A percentile compares a stretch with the other conserved stretches of the same genome.
phyloP scores from a whole-genome alignment of 192 early-diverging fungal genomes.

The Gonapodya sp. region DNA sequence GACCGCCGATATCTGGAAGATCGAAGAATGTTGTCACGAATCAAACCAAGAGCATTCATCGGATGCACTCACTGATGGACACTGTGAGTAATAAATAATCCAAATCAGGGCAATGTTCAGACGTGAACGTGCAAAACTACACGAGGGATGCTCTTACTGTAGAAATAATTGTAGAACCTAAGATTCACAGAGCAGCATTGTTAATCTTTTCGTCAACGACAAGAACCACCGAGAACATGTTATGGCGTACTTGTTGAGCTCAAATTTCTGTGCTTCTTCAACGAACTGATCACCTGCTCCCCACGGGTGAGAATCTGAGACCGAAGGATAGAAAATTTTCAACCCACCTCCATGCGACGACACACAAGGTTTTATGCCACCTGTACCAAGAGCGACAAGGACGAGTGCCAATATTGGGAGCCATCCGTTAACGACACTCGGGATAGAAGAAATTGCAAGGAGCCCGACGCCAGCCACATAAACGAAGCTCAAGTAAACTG shows the following conservation, averaged over 20 bases:
- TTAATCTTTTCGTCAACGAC: too few species aligned
- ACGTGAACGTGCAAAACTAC: slow-evolving; percentile 5
- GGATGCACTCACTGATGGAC: slow-evolving; percentile 25
- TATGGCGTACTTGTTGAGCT: slow-evolving; percentile 38
- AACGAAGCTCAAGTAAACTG: slow-evolving; percentile 24
- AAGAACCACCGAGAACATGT: too few species aligned
- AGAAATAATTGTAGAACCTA: slow-evolving; percentile 17
- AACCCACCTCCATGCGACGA: slow-evolving; percentile 35
- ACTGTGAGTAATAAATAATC: not conserved
- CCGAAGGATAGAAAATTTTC: slow-evolving; percentile 24
- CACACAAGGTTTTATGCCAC: slow-evolving; percentile 57
- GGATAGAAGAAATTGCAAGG: slow-evolving; percentile 34
- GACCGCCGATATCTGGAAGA: slow-evolving; percentile 35
- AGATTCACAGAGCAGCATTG: slow-evolving; percentile 7
- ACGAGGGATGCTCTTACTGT: slow-evolving; percentile 15
- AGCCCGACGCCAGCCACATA: slow-evolving; percentile 41
- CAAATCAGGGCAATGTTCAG: not conserved
- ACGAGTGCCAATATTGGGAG: not conserved
- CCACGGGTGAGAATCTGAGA: too few species aligned
- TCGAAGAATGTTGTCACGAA: not conserved
- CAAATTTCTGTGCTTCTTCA: slow-evolving; percentile 26
- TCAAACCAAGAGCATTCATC: too few species aligned
- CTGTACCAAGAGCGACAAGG: slow-evolving; percentile 46
- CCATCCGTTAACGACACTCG: slow-evolving; percentile 16
- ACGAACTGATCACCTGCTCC: slow-evolving; percentile 22